Evolutionary conservation across 768 basidiomycete genomes (phyloP), one percentile per base, ranked within the genome.

Genomic region (Tylopilus vinaceipallidus): DNA sequence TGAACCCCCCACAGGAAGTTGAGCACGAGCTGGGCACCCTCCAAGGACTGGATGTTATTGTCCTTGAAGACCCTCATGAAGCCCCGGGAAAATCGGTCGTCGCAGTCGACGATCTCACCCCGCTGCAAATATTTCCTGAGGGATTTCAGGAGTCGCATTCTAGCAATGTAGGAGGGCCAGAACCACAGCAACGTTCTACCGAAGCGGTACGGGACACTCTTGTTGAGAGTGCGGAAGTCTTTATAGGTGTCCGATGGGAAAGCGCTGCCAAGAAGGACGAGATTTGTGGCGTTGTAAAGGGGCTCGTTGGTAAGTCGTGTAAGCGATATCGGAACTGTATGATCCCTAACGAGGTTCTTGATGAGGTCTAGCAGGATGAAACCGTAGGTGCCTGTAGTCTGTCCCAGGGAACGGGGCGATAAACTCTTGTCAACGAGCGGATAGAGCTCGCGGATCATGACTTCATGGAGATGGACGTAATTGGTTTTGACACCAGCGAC

Each of bases 1-100:
- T 64, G 64, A 2, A 55, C 34, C 2, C 51, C 56, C 59, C 56
- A 56, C 20, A 66, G 29, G 47, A 66, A 55, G 10, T 44, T 51
- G 39, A 64, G 53, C 6, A 58, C 42, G 19, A 61, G 12, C 32
- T 52, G 50, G 0, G 64, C 64, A 1, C 48, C 58, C 14, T 56
- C 64, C 40, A 32, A 22, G 7, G 50, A 22, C 29, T 53, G 50
- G 39, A 66, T 49, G 3, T 46, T 17, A 10, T 66, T 54, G 5
- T 52, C 45, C 50, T 44, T 38, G 45, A 64, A 66, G 6, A 13
- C 40, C 23, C 55, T 41, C 45, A 56, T 53, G 45, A 63, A 60
- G 6, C 35, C 50, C 11, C 5, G 29, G 3, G 50, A 42, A 36
- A 64, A 54, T 17, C 23, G 26, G 26, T 30, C 43, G 12, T 53